Evolutionary conservation across 179 eudicot species (phyloP), one percentile per base, ranked within the genome.

Genomic region (Camellia oleifera): DNA sequence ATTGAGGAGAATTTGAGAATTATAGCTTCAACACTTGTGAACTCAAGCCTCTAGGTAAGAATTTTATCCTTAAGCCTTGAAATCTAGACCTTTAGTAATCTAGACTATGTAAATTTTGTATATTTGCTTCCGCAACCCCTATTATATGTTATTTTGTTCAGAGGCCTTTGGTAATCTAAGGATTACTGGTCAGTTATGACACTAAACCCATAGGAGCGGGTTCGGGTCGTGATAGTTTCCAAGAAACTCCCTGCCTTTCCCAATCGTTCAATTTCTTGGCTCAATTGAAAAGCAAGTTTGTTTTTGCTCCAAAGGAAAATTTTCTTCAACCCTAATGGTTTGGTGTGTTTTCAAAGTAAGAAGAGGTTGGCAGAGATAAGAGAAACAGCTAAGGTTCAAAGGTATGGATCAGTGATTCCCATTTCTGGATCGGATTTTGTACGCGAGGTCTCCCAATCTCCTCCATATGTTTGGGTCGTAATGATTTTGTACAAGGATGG

Each of bases 341-440:
- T 48, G 42, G 48, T 54, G 32, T 62, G 57, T 15, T 15, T 75
- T 84, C 4, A 71, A 72, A 94, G 98, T 90, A 95, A 89, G 89
- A 93, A 92, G 88, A 92, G 99, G 82, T 69, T 95, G 82, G 89
- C 88, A 56, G 98, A 95, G 87, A 87, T 95, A 86, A 91, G 84
- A 82, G 91, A 91, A 86, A 83, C 85, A 72, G 86, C 87, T 77
- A 93, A 90, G 85, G 82, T 94, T 76, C 90, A 87, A 77, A 90
- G 81, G 82, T 95, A 94, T 77, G 97, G 98, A 46, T 94, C 94
- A 17, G 81, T 94, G 56, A 77, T 90, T 75, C 93, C 91, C 8
- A 95, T 95, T 83, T 90, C 99, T 57, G 97, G 99, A 61, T 86
- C 98, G 0, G 99, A 94, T 88, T 95, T 95, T 83, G 88, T 94